phyloP scores from a whole-genome alignment of 1,284 basidiomycete species.

The Ustilago cynodontis region DNA sequence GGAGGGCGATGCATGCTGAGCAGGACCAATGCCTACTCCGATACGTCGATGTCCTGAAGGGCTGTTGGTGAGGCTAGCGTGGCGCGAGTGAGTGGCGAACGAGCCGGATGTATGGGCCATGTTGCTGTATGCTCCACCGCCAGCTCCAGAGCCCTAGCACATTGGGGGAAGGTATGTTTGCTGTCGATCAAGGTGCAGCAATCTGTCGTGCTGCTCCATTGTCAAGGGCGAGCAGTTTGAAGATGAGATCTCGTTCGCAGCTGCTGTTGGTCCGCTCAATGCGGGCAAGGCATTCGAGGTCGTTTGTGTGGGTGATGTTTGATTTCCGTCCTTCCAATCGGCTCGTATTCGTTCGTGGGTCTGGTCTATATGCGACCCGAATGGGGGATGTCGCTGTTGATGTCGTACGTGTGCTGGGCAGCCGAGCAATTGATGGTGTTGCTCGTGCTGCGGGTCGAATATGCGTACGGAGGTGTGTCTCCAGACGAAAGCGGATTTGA shows the following conservation, averaged over 20 bases:
- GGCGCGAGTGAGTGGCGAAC: slow-evolving; percentile 22
- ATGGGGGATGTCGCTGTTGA: not conserved
- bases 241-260: no score
- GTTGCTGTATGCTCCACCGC: slow-evolving; percentile 8
- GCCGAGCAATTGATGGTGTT: not conserved
- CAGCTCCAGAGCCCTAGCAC: no score
- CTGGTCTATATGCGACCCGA: not conserved
- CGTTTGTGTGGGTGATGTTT: no score
- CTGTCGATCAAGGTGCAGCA: no score
- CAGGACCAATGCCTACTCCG: slow-evolving; percentile 4
- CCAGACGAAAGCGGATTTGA: not conserved
- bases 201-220: no score
- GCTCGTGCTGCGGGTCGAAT: not conserved
- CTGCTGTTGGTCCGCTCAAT: not conserved
- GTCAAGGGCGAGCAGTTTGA: not conserved
- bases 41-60: slow-evolving; percentile 28
- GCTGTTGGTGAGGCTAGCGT: slow-evolving; percentile 15
- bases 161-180: no score
- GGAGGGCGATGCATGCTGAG: slow-evolving; percentile 35
- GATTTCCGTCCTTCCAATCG: no score
- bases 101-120: slow-evolving; percentile 22
- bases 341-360: no score
- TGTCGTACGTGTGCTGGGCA: not conserved
- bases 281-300: no score
- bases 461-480: not conserved